Conservation (phyloP, 2,329 filamentous ascomycete species). For the Fusarium sp. region DNA sequence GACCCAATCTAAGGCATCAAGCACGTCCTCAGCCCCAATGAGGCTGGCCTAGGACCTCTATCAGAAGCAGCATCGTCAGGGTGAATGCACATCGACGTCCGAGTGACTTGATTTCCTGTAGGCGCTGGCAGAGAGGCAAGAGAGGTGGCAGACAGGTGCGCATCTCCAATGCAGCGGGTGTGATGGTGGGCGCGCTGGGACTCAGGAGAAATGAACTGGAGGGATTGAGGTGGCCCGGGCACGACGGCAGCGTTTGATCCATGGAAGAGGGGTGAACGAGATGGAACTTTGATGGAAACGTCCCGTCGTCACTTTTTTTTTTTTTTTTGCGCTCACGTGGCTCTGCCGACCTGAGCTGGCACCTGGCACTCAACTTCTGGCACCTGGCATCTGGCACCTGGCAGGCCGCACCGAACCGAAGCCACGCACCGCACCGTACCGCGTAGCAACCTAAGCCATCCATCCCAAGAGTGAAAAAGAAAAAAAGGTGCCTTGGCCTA, state of each 20-base stretch:
- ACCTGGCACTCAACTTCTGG: slow-evolving; percentile 5
- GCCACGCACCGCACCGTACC: background rate
- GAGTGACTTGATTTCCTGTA: background rate
- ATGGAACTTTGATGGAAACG: slow-evolving; percentile 28
- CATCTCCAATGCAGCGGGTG: slow-evolving; percentile 10
- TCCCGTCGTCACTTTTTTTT: slow-evolving; percentile 20
- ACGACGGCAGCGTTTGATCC: slow-evolving; percentile 18
- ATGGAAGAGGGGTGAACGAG: slow-evolving; percentile 37
- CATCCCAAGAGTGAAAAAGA: background rate
- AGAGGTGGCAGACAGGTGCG: slow-evolving; percentile 8
- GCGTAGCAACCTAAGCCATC: slow-evolving; percentile 15
- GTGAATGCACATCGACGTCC: background rate
- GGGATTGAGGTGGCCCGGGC: slow-evolving; percentile 24
- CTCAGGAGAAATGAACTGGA: slow-evolving; percentile 20
- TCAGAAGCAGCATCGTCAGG: background rate
- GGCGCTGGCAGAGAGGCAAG: background rate
- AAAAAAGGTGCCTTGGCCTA: background rate
- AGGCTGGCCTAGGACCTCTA: slow-evolving; percentile 22
- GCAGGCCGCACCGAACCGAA: slow-evolving; percentile 10
- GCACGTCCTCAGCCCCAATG: slow-evolving; percentile 26
- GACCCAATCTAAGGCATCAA: slow-evolving; percentile 6
- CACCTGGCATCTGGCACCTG: slow-evolving; percentile 1
- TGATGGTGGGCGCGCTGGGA: slow-evolving; percentile 9
- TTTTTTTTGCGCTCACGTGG: slow-evolving; percentile 30
- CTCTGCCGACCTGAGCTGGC: slow-evolving; percentile 17